Base-by-base conservation (phyloP, 345 rosid species). In the Brassica rapa region DNA sequence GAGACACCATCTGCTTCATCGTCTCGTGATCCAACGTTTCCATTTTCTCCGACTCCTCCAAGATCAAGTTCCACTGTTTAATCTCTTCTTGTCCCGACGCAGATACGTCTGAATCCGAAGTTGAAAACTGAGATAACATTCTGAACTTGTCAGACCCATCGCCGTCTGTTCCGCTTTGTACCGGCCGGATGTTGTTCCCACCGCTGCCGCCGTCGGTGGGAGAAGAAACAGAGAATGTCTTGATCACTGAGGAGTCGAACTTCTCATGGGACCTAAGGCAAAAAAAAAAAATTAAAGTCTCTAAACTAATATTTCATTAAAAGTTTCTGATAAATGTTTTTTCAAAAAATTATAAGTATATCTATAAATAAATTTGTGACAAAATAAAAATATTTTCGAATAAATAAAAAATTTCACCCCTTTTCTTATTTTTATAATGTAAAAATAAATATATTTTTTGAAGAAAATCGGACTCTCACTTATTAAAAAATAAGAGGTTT, bases 101-200 rank as follows among this genome's bases (percentile, higher is more conserved):
- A n/a, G 89, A 83, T 2, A 33, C 76, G 7, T 80, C 80, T 0
- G 74, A 8, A 82, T 92, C 91, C 16, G 82, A 78, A 8, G 78
- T 81, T 14, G 97, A 84, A 4, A 92, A 76, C 6, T 87, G 91
- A 5, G 93, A 87, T 1, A 85, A 21, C 1, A 23, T 73, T 23
- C 79, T 74, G 66, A 87, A 88, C 0, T 85, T 83, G 4, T 87
- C 89, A 0, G 88, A 68, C 46, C 81, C 65, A 4, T 87, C 85
- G 1, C 97, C 98, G 1, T 90, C 93, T 9, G 88, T 86, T 6
- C 99, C 98, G n/a, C 89, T 85, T 0, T 83, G 74, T 0, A 82
- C 81, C 0, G 92, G 89, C 46, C 77, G 83, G 9, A 80, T 11
- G 4, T 61, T 63, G 55, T 87, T 91, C 35, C 94, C 96, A 0